Percentiles rank a stretch among this genome's conserved stretches.
phyloP scores from a whole-genome alignment of 495 filamentous ascomycete genomes.

The Penicillium ochrochloron region DNA sequence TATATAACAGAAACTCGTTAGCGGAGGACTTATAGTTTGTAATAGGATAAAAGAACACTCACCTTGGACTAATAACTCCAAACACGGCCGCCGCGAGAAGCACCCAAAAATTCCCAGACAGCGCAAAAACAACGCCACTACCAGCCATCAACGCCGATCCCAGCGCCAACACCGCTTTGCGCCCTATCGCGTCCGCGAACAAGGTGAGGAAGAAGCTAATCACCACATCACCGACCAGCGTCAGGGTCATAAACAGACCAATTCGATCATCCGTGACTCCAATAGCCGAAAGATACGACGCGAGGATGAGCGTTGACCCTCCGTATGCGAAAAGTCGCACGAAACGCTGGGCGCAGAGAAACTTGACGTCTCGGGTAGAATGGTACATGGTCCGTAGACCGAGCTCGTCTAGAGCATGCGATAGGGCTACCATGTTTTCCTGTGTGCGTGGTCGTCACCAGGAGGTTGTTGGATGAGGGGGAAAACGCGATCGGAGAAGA shows the following conservation, averaged over 20 bases:
- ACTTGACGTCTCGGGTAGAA: constrained; percentile 64
- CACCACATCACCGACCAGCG: constrained; percentile 76
- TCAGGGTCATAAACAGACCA: constrained; percentile 88
- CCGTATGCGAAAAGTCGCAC: constrained; percentile 83
- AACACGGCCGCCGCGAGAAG: constrained; percentile 74
- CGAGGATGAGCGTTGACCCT: constrained; percentile 74
- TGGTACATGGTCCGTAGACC: constrained; percentile 48
- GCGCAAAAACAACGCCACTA: constrained; percentile 70
- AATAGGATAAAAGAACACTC: constrained; percentile 26
- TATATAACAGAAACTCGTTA: constrained; percentile 34
- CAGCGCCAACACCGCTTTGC: constrained; percentile 67
- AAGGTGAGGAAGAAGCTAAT: constrained; percentile 78
- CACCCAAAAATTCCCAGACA: constrained; percentile 73
- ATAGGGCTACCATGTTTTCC: constrained; percentile 8
- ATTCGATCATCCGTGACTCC: constrained; percentile 71
- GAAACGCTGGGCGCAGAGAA: constrained; percentile 75
- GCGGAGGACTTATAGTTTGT: constrained; percentile 16
- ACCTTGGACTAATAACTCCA: constrained; percentile 80
- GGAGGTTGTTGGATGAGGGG: not conserved
- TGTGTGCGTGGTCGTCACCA: not conserved
- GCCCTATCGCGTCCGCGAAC: constrained; percentile 73
- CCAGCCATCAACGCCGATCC: constrained; percentile 71
- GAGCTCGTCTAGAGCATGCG: constrained; percentile 39
- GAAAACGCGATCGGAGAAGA: not conserved
- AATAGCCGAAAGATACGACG: constrained; percentile 68